Percentiles rank a stretch among this genome's conserved stretches.
phyloP scores from a whole-genome alignment of 805 yeast species.

The Saturnispora hagleri region DNA sequence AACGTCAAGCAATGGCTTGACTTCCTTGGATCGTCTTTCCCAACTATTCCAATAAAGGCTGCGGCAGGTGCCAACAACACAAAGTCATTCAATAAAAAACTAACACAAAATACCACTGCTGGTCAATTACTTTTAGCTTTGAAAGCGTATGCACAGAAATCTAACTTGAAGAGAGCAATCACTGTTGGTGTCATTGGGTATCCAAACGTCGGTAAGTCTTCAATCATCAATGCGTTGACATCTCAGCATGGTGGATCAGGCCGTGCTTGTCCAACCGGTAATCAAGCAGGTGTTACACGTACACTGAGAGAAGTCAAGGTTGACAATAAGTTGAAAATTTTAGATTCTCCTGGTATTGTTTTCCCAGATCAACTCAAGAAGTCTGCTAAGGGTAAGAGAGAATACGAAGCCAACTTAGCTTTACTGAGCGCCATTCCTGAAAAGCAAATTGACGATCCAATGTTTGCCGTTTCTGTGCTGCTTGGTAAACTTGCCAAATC shows the following conservation, averaged over 20 bases:
- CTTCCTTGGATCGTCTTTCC: conserved; percentile 73
- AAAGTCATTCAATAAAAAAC: conserved; percentile 59
- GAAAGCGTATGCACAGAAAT: conserved; percentile 75
- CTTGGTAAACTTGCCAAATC: conserved; percentile 69
- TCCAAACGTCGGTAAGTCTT: conserved; percentile 95
- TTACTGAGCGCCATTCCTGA: conserved; percentile 85
- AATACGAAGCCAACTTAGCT: conserved; percentile 82
- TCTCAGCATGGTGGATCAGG: conserved; percentile 66
- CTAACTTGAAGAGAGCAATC: conserved; percentile 80
- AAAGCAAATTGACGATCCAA: conserved; percentile 75
- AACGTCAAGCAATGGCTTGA: conserved; percentile 78
- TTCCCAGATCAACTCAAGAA: conserved; percentile 51
- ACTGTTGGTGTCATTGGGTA: conserved; percentile 95
- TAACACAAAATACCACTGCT: conserved; percentile 66
- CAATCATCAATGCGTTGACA: conserved; percentile 82
- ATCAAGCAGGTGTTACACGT: conserved; percentile 96
- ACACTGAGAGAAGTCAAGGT: conserved; percentile 84
- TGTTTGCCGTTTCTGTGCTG: conserved; percentile 68
- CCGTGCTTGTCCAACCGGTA: conserved; percentile 91
- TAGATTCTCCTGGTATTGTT: conserved; percentile 97
- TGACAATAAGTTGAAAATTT: conserved; percentile 77
- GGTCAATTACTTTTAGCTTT: conserved; percentile 66
- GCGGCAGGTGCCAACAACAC: conserved; percentile 65
- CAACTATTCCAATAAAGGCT: conserved; percentile 84
- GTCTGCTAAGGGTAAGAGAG: conserved; percentile 42